Base-by-base conservation (phyloP, 2,329 filamentous ascomycete species). In the Nigrospora oryzae region DNA sequence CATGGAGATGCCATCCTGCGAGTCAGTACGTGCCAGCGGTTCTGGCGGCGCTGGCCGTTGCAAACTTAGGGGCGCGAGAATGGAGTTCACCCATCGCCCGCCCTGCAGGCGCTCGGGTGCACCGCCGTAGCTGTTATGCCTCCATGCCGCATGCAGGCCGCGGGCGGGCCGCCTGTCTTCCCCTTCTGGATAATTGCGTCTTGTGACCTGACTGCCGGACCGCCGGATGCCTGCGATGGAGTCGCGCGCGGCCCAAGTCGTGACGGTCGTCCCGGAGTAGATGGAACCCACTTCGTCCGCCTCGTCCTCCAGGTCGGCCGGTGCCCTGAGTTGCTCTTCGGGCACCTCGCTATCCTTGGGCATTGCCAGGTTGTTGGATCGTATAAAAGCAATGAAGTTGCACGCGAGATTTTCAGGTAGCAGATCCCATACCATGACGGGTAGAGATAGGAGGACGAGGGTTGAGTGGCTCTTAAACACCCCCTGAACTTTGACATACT, bases 381-480 rank as follows among this genome's bases (percentile, higher is more conserved):
- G 67, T 46, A 80, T 77, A 46, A 79, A 80, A 10, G 73, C 75
- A 11, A 81, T 62, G 45, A 81, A 81, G 0, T 74, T 73, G 38
- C 74, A 77, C 0, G 77, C 77, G 23, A 68, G 70, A 42, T 79
- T 67, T 33, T 80, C 75, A 0, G 77, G 77, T 0, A 81, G 63
- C 37, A 81, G 60, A 50, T 80, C 73, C 77, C 77, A 81, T 3
- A 81, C 64, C 60, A 75, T 74, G 11, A 81, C 71, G 0, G 77
- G 77, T 55, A 81, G 64, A 0, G 77, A 81, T 3, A 81, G 59
- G 7, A 81, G 58, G 6, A 81, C 65, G 36, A 81, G 59, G 0
- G 74, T 81, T 1, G 77, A 81, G 52, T 80, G 75, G 41, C 77
- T 81, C 53, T 77, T 78, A 58, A 80, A 81, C 1, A 79, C 69